Conservation (phyloP, 495 filamentous ascomycete species). For the Penicillium maclennaniae region DNA sequence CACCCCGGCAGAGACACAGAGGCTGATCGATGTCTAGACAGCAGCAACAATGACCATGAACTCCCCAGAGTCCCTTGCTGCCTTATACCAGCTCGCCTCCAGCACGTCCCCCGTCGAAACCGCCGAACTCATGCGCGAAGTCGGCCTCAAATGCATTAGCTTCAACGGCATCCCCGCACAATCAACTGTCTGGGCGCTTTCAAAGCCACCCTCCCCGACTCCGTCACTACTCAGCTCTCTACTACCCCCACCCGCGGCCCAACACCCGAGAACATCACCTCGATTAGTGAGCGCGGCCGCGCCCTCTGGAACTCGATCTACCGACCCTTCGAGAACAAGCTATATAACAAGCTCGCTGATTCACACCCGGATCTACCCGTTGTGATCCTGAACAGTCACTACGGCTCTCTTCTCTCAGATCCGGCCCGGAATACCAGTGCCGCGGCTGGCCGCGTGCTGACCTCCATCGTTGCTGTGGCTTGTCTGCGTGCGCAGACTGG, state of each 20-base stretch:
- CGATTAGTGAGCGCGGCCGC: constrained; percentile 52
- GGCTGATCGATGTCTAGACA: constrained; percentile 40
- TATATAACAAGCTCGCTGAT: constrained; percentile 59
- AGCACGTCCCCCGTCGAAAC: constrained; percentile 41
- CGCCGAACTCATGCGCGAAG: constrained; percentile 73
- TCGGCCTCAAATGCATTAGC: constrained; percentile 76
- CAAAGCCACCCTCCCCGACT: constrained; percentile 47
- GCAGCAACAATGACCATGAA: constrained; percentile 74
- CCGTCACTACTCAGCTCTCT: constrained; percentile 16
- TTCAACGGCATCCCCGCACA: constrained; percentile 78
- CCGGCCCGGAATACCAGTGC: constrained; percentile 52
- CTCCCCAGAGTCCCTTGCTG: constrained; percentile 60
- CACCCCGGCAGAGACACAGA: not conserved
- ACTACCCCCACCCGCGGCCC: constrained; percentile 17
- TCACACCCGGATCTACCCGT: constrained; percentile 76
- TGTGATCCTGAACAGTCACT: constrained; percentile 67
- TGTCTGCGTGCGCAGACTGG: constrained; percentile 71
- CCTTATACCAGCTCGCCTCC: constrained; percentile 52
- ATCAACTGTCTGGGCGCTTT: constrained; percentile 76
- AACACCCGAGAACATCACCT: constrained; percentile 43
- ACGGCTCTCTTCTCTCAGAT: constrained; percentile 65
- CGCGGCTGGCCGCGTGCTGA: constrained; percentile 58
- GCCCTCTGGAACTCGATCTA: constrained; percentile 71
- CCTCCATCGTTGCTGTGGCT: constrained; percentile 64
- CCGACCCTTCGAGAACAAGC: constrained; percentile 63